Base-by-base conservation (phyloP, 2,329 filamentous ascomycete genomes). In the Boeremia exigua region DNA sequence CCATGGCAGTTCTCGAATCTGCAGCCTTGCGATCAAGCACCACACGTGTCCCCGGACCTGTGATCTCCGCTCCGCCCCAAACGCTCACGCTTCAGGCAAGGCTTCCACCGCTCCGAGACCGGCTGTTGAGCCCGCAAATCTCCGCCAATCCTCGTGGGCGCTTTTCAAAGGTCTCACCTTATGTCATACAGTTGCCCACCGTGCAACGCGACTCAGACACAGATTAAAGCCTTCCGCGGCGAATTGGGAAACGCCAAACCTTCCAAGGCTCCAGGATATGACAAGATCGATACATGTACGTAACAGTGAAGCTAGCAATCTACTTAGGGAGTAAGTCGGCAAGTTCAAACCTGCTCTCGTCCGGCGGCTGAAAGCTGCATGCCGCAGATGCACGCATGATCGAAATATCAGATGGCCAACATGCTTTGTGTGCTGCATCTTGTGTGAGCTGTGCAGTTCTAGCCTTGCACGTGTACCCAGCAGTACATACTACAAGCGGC, bases 71-170 rank as follows among this genome's bases (percentile, higher is more conserved):
- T 65, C 66, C 63, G 56, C 66, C 56, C 59, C 38, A 43, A 36
- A 64, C 66, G 64, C 64, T 60, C 52, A 62, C 63, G 33, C 29
- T 67, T 67, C 49, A 61, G 65, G 65, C 54, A 65, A 60, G 54
- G 64, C 52, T 48, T 54, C 47, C 62, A 60, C 61, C 61, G 50
- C 63, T 63, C 63, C 61, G 65, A 55, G 30, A 61, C 65, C 59
- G 54, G 55, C 46, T 44, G 33, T 37, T 49, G 34, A 29, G 28
- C 34, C 58, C 58, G 58, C 55, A 34, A 46, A 45, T 37, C 56
- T 65, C 62, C 61, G 60, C 65, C 65, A 65, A 67, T 65, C 57
- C 28, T 39, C 25, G 27, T 51, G 29, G 36, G 42, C 32, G 42
- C 29, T 56, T 48, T 47, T 34, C 50, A 30, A 33, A 40, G 45